Percentiles rank a stretch among this genome's conserved stretches.
These are phyloP conservation scores for Kurtzmaniella quercitrusa DNA, from an alignment of 1,139 yeast genomes.

Conservation along the genomic window DNA sequence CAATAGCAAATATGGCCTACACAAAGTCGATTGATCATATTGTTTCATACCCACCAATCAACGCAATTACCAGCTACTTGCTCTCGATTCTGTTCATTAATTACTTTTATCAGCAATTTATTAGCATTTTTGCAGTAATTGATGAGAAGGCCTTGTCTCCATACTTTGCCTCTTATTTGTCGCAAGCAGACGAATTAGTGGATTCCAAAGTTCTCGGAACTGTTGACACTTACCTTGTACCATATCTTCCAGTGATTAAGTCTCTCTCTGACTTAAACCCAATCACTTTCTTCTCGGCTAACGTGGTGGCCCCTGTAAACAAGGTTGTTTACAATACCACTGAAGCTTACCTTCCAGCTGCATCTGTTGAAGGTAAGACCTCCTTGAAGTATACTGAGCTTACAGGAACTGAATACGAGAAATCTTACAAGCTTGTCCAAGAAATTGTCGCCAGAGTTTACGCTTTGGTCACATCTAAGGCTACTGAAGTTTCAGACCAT, in stretches of 20 bases:
- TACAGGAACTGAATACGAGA: constrained; percentile 21
- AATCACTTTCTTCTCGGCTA: constrained; percentile 11
- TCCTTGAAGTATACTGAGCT: constrained; percentile 20
- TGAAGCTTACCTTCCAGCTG: constrained; percentile 31
- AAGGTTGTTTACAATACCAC: constrained; percentile 23
- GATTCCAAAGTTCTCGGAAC: constrained; percentile 23
- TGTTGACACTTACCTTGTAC: constrained; percentile 15
- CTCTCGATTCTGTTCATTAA: constrained; percentile 25
- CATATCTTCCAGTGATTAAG: constrained; percentile 7
- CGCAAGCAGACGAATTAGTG: constrained; percentile 25
- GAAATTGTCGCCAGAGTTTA: constrained; percentile 27
- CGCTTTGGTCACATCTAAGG: constrained; percentile 23
- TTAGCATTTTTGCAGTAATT: constrained; percentile 12
- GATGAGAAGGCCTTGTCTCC: constrained; percentile 23
- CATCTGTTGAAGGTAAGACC: constrained; percentile 18
- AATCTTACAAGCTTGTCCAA: constrained; percentile 29
- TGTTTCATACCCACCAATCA: constrained; percentile 28
- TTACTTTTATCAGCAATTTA: constrained; percentile 19
- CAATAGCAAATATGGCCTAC: constrained; percentile 47
- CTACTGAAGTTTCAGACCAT: constrained; percentile 28
- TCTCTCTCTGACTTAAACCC: constrained; percentile 14
- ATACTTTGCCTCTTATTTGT: constrained; percentile 20
- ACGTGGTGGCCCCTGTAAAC: constrained; percentile 27
- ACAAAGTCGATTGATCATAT: constrained; percentile 36
- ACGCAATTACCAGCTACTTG: constrained; percentile 18